These are phyloP conservation scores for Elongisporangium prolatum DNA, from an alignment of 352 stramenopile genomes.

Conservation along the genomic window DNA sequence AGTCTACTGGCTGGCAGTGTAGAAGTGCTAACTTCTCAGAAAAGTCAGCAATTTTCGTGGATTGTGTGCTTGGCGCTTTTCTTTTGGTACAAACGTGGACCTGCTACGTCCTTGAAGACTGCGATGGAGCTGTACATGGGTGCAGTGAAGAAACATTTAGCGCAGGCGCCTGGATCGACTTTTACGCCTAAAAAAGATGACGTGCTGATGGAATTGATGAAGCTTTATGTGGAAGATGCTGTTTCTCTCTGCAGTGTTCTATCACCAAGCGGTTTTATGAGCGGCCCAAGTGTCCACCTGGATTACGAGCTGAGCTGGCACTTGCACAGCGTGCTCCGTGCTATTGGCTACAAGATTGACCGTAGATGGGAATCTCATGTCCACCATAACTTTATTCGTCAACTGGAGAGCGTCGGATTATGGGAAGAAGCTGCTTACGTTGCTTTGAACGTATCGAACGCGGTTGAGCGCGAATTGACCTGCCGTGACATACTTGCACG, in stretches of 20 bases:
- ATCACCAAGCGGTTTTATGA: constrained; percentile 52
- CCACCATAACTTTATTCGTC: constrained; percentile 76
- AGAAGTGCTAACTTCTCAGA: constrained; percentile 49
- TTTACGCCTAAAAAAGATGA: constrained; percentile 45
- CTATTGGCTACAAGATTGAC: constrained; percentile 70
- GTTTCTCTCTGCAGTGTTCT: constrained; percentile 53
- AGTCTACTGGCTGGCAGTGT: constrained; percentile 56
- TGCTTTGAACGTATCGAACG: constrained; percentile 64
- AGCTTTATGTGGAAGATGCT: constrained; percentile 51
- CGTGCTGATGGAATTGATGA: constrained; percentile 64
- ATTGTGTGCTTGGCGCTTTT: constrained; percentile 55
- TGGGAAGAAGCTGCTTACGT: constrained; percentile 81
- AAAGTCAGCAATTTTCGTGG: constrained; percentile 43
- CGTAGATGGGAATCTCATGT: constrained; percentile 75
- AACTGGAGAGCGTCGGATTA: constrained; percentile 57
- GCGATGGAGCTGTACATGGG: constrained; percentile 37
- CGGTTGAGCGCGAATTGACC: constrained; percentile 44
- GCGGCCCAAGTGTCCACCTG: constrained; percentile 24
- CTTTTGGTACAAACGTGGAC: constrained; percentile 65
- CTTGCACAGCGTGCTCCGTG: constrained; percentile 62
- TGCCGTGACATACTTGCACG: constrained; percentile 61
- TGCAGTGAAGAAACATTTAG: constrained; percentile 36
- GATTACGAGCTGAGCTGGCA: constrained; percentile 83
- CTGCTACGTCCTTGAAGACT: constrained; percentile 37
- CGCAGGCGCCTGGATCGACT: constrained; percentile 22